Conservation (phyloP, 2,329 filamentous ascomycete species). For the Colletotrichum sp. region DNA sequence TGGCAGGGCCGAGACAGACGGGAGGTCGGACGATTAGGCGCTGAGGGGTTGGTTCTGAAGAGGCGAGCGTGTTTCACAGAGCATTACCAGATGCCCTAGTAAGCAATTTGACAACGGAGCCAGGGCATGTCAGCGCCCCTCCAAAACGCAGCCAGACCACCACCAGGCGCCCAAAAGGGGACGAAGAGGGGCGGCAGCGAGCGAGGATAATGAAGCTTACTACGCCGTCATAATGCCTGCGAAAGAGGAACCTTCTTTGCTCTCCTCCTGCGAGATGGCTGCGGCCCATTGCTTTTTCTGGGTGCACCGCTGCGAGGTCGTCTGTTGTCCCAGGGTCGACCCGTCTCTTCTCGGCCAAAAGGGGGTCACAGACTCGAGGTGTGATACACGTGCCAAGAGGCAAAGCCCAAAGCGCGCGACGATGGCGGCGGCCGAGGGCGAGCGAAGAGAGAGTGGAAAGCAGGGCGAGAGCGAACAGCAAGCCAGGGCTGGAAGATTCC, state of each 20-base stretch:
- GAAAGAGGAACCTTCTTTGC: not conserved
- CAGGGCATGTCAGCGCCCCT: not conserved
- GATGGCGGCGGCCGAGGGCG: not conserved
- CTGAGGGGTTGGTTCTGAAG: not conserved
- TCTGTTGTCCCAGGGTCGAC: not conserved
- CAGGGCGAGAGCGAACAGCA: not conserved
- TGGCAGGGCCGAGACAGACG: conserved; percentile 10
- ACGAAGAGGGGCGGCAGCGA: not conserved
- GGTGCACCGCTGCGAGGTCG: not conserved
- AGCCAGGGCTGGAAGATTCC: not conserved
- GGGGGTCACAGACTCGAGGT: conserved; percentile 11
- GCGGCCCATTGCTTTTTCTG: not conserved
- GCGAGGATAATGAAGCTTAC: not conserved
- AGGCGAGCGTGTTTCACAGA: conserved; percentile 17
- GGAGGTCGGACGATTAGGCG: conserved; percentile 18
- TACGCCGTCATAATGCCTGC: not conserved
- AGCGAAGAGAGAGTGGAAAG: not conserved
- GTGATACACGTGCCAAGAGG: conserved; percentile 17
- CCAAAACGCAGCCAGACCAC: not conserved
- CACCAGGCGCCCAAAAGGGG: not conserved
- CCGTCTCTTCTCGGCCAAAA: conserved; percentile 1
- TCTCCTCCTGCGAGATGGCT: not conserved
- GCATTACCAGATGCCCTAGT: conserved; percentile 8
- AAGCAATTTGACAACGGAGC: not conserved
- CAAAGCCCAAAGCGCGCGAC: not conserved